Percentiles rank a stretch among this genome's conserved stretches.
These are phyloP conservation scores for Bacterosira constricta DNA, from an alignment of 108 stramenopile genomes.

Conservation along the genomic window DNA sequence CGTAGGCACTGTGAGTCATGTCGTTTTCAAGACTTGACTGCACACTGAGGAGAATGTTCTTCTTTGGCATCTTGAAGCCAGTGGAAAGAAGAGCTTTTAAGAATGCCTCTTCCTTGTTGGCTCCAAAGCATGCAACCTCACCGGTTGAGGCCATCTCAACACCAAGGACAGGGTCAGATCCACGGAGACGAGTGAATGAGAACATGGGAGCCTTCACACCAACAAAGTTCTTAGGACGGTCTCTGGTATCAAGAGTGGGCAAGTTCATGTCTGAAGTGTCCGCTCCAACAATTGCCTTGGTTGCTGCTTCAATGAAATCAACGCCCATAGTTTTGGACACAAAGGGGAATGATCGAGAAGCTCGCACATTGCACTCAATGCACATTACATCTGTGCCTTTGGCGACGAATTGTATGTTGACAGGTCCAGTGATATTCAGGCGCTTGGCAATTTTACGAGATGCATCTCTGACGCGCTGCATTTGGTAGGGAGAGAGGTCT, in stretches of 20 bases:
- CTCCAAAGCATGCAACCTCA: slow-evolving; percentile 99
- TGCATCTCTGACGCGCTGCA: slow-evolving; percentile 85
- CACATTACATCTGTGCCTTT: slow-evolving; percentile 97
- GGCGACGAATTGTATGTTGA: slow-evolving; percentile 99
- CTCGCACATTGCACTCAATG: slow-evolving; percentile 98
- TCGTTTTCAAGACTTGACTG: slow-evolving; percentile 84
- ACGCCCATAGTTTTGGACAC: slow-evolving; percentile 99
- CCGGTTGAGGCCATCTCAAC: slow-evolving; percentile 99
- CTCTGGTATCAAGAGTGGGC: slow-evolving; percentile 84
- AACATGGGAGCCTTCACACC: slow-evolving; percentile 99
- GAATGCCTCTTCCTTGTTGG: slow-evolving; percentile 97
- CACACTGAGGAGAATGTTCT: slow-evolving; percentile 89
- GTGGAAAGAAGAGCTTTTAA: slow-evolving; percentile 94
- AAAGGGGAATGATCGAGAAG: slow-evolving; percentile 97
- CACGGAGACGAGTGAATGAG: slow-evolving; percentile 96
- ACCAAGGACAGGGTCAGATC: slow-evolving; percentile 97
- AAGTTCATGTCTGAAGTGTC: slow-evolving; percentile 90
- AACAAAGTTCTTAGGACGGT: slow-evolving; percentile 90
- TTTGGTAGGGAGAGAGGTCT: slow-evolving; percentile 81
- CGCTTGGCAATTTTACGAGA: slow-evolving; percentile 91
- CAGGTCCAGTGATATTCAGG: slow-evolving; percentile 97
- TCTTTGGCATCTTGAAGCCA: slow-evolving; percentile 94
- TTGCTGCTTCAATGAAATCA: slow-evolving; percentile 97
- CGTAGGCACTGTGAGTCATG: slow-evolving; percentile 84
- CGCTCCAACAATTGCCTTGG: slow-evolving; percentile 86